phyloP scores from a whole-genome alignment of 345 rosid species.

The Sonneratia alba region DNA sequence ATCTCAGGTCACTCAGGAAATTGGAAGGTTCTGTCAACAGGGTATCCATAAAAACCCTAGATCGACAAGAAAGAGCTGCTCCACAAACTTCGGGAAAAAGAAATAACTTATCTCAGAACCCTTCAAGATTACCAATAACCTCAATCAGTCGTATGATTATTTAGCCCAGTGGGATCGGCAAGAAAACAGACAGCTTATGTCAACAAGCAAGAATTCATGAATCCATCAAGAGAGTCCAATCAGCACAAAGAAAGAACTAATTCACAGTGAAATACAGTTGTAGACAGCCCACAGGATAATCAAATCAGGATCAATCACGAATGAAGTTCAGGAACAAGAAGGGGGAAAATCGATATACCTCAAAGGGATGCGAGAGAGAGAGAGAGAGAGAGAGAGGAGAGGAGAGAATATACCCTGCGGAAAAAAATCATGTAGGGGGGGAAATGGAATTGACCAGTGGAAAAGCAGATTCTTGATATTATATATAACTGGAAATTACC shows the following conservation, averaged over 20 bases:
- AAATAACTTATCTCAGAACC: not conserved
- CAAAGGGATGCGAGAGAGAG: not conserved
- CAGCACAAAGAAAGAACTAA: not conserved
- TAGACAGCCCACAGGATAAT: not conserved
- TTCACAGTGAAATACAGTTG: not conserved
- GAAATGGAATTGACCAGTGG: not conserved
- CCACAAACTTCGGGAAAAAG: not conserved
- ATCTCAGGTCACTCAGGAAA: slow-evolving; percentile 15
- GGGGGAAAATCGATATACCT: not conserved
- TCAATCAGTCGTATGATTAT: not conserved
- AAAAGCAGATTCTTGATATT: not conserved
- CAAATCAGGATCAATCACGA: not conserved
- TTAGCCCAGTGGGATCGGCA: not conserved
- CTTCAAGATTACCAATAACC: not conserved
- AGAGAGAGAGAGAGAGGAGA: not conserved
- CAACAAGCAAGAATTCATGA: not conserved
- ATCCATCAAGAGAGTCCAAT: not conserved
- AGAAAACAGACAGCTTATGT: not conserved
- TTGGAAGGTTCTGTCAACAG: slow-evolving; percentile 11
- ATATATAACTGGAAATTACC: not conserved
- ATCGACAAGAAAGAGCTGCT: not conserved
- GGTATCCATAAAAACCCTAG: slow-evolving; percentile 21
- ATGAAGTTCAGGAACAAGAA: not conserved
- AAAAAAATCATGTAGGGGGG: not conserved
- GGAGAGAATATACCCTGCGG: not conserved